Conservation (phyloP, 306 rosid species). For the Rosa multiflora region DNA sequence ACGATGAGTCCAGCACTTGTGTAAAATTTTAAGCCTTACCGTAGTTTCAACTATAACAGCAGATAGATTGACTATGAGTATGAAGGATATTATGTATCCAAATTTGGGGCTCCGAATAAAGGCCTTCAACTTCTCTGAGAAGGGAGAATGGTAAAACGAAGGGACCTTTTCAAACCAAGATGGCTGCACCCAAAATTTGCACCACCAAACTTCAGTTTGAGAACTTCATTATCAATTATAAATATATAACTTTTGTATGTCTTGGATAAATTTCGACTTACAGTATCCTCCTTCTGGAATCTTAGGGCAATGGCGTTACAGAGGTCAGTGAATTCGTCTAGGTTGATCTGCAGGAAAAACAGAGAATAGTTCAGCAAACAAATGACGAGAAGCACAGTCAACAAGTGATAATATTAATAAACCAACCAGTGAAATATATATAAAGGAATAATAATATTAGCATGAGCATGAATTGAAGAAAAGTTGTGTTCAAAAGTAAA, state of each 20-base stretch:
- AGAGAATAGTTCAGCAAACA: constrained; percentile 19
- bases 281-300: constrained; percentile 80
- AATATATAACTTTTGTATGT: constrained; percentile 18
- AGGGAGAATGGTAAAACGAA: constrained; percentile 46
- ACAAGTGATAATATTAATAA: background rate
- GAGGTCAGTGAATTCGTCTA: constrained; percentile 82
- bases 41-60: constrained; percentile 94
- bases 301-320: constrained; percentile 90
- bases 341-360: constrained; percentile 60
- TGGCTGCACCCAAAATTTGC: constrained; percentile 56
- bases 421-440: background rate
- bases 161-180: constrained; percentile 65
- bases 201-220: constrained; percentile 31
- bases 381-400: constrained; percentile 11
- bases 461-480: background rate
- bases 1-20: background rate
- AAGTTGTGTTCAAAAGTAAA: background rate
- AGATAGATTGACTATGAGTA: constrained; percentile 68
- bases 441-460: background rate
- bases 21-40: constrained; percentile 51
- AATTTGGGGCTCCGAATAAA: constrained; percentile 71
- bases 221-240: constrained; percentile 20
- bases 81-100: constrained; percentile 79
- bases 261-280: constrained; percentile 41
- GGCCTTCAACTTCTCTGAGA: constrained; percentile 63